phyloP scores from a whole-genome alignment of 1,139 yeast species.

The Nadsonia commutata region DNA sequence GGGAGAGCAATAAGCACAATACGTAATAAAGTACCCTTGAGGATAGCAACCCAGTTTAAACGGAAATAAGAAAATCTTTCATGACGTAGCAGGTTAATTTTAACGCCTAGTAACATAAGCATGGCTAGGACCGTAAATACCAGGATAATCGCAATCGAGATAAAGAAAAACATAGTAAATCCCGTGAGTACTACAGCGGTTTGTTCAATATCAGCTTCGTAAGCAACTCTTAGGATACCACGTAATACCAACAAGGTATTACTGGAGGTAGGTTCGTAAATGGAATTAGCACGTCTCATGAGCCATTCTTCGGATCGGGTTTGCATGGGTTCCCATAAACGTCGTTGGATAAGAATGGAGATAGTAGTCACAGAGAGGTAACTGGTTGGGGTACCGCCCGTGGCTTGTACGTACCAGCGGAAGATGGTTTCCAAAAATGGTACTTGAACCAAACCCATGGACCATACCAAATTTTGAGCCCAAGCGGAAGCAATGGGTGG shows the following conservation, averaged over 20 bases:
- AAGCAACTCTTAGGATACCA: conserved; percentile 91
- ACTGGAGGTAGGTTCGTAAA: conserved; percentile 12
- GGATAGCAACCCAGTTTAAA: conserved; percentile 57
- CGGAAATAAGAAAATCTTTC: conserved; percentile 42
- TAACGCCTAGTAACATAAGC: conserved; percentile 9
- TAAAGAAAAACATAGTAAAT: conserved; percentile 64
- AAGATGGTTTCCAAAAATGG: conserved; percentile 74
- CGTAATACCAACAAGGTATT: conserved; percentile 40
- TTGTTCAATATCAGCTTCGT: conserved; percentile 66
- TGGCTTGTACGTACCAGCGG: conserved; percentile 88
- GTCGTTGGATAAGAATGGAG: conserved; percentile 62
- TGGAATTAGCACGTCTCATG: conserved; percentile 1
- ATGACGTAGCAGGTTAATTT: conserved; percentile 2
- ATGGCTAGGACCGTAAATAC: conserved; percentile 12
- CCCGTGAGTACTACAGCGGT: conserved; percentile 78
- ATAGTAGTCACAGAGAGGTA: conserved; percentile 32
- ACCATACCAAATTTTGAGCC: conserved; percentile 95
- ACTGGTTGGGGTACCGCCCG: conserved; percentile 81
- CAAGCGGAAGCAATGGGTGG: conserved; percentile 98
- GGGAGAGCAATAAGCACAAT: conserved; percentile 43
- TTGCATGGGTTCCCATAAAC: conserved; percentile 4
- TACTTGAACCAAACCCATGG: conserved; percentile 72
- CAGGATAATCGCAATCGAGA: conserved; percentile 17
- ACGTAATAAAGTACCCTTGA: conserved; percentile 81
- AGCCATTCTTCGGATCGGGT: background rate